A percentile compares a stretch with the other conserved stretches of the same genome.
phyloP scores from a whole-genome alignment of 306 rosid genomes.

The Quercus gilva region DNA sequence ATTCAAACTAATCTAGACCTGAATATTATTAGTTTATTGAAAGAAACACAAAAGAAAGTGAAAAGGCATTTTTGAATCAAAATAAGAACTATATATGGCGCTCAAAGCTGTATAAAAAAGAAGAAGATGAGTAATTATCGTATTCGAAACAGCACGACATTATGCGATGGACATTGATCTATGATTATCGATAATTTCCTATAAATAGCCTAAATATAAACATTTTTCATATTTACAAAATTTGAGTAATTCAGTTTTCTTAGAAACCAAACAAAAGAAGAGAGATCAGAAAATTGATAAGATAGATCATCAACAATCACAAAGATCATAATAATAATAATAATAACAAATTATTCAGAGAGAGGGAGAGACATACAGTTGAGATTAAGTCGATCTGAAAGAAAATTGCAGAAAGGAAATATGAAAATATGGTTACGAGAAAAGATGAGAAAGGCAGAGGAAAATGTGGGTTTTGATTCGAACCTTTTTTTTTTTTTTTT shows the following conservation, averaged over 20 bases:
- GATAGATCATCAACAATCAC: background rate
- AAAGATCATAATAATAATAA: background rate
- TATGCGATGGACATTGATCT: background rate
- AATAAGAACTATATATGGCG: background rate
- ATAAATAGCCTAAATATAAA: background rate
- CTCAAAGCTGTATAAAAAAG: background rate
- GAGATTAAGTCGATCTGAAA: constrained; percentile 21
- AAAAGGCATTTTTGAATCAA: background rate
- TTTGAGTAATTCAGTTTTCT: background rate
- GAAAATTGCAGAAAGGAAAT: background rate
- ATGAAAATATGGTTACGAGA: background rate
- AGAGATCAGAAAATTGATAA: background rate
- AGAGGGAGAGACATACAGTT: background rate
- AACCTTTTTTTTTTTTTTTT: background rate
- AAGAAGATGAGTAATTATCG: background rate
- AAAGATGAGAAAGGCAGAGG: background rate
- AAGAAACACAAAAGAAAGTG: background rate
- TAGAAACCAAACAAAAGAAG: background rate
- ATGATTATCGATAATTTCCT: background rate
- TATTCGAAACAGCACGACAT: background rate
- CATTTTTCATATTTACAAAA: background rate
- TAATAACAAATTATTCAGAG: background rate
- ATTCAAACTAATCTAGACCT: background rate
- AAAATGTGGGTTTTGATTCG: background rate
- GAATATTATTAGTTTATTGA: background rate